phyloP scores from a whole-genome alignment of 169 alveolate genomes.

The Plasmodium coatneyi region DNA sequence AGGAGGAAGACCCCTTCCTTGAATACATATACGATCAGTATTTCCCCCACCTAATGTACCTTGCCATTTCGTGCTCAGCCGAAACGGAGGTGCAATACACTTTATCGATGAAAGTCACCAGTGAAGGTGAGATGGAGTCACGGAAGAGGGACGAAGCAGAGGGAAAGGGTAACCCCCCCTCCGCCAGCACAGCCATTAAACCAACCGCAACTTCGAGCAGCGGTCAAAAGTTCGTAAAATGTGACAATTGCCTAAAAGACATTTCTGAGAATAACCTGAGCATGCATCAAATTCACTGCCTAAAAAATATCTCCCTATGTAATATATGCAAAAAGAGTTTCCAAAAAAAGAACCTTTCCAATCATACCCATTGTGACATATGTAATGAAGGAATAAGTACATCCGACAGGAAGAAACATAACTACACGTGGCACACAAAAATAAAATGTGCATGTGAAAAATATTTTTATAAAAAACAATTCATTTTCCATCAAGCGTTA shows the following conservation, averaged over 20 bases:
- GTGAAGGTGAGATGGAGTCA: not conserved
- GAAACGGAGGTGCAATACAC: constrained; percentile 20
- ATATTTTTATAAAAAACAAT: constrained; percentile 51
- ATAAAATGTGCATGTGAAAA: constrained; percentile 56
- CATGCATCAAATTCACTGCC: constrained; percentile 58
- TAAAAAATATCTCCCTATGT: constrained; percentile 44
- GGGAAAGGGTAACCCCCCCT: not conserved
- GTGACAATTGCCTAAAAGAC: constrained; percentile 57
- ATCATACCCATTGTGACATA: constrained; percentile 59
- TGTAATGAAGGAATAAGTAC: constrained; percentile 54
- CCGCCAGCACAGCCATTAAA: not conserved
- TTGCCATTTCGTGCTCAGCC: not conserved
- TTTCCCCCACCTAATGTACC: constrained; percentile 52
- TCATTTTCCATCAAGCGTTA: constrained; percentile 60
- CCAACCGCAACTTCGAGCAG: not conserved
- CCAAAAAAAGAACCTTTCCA: constrained; percentile 7
- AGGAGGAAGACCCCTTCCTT: not conserved
- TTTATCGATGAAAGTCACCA: constrained; percentile 4
- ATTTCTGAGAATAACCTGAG: constrained; percentile 21
- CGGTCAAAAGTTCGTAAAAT: not conserved
- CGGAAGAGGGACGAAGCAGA: not conserved
- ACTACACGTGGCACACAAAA: constrained; percentile 49
- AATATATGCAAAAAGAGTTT: constrained; percentile 46
- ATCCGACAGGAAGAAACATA: constrained; percentile 21
- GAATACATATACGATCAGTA: constrained; percentile 48